A percentile compares a stretch with the other conserved stretches of the same genome.
These are phyloP conservation scores for Phylloporus sp. DNA, from an alignment of 768 basidiomycete species.

Conservation along the genomic window DNA sequence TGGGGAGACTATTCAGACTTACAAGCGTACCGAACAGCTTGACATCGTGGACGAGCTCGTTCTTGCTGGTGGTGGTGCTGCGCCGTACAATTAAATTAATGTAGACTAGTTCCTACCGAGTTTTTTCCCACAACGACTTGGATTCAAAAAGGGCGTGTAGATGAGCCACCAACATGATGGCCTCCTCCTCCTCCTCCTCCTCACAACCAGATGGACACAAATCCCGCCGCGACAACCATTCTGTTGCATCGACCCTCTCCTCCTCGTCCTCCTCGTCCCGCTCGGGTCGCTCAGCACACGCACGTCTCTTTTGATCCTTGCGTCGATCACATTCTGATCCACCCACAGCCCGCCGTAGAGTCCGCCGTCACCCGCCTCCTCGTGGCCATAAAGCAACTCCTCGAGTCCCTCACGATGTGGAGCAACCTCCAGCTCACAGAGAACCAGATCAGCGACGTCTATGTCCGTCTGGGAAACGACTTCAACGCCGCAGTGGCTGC, in stretches of 20 bases:
- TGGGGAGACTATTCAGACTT: slow-evolving; percentile 88
- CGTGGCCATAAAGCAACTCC: slow-evolving; percentile 91
- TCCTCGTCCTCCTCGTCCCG: slow-evolving; percentile 26
- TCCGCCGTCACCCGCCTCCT: slow-evolving; percentile 88
- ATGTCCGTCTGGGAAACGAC: slow-evolving; percentile 94
- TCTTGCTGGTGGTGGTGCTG: slow-evolving; percentile 49
- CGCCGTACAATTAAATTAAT: slow-evolving; percentile 27
- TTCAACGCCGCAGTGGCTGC: slow-evolving; percentile 93
- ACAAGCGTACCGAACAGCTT: slow-evolving; percentile 76
- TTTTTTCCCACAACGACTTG: slow-evolving; percentile 15
- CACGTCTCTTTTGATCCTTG: slow-evolving; percentile 11
- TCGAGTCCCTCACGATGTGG: slow-evolving; percentile 87
- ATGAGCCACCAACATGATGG: slow-evolving; percentile 20
- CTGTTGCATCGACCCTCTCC: slow-evolving; percentile 47
- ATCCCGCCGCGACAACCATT: slow-evolving; percentile 52
- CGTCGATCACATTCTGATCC: slow-evolving; percentile 5
- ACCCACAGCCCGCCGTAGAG: slow-evolving; percentile 70
- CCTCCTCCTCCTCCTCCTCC: slow-evolving; percentile 12
- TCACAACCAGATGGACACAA: slow-evolving; percentile 34
- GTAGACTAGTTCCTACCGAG: too few species aligned
- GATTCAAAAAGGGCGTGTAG: not conserved
- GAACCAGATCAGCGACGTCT: slow-evolving; percentile 88
- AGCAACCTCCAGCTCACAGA: slow-evolving; percentile 70
- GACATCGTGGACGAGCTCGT: slow-evolving; percentile 62
- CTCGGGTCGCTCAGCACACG: slow-evolving; percentile 21